These are phyloP conservation scores for Plantago elongata DNA, from an alignment of 257 asterid species.

Conservation along the genomic window DNA sequence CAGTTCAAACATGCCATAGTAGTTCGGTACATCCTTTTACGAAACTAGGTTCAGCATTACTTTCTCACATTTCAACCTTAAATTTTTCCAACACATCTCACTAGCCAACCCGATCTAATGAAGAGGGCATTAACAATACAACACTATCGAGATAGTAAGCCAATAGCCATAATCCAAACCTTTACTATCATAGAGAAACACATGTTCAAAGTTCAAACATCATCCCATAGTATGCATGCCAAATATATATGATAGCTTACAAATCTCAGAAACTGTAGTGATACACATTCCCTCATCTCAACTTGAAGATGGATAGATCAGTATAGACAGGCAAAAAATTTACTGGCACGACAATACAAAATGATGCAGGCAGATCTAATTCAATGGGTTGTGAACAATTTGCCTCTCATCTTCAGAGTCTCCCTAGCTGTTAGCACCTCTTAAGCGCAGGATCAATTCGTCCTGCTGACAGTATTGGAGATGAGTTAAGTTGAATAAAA, in stretches of 20 bases:
- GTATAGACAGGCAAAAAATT: neutral
- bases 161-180: neutral
- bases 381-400: neutral
- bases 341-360: neutral
- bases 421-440: slow-evolving; percentile 30
- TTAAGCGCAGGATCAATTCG: slow-evolving; percentile 60
- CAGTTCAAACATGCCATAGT: no score
- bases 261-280: slow-evolving; percentile 1
- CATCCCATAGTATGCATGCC: neutral
- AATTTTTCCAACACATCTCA: no score
- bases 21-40: no score
- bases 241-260: neutral
- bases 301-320: neutral
- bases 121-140: no score
- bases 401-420: slow-evolving; percentile 19
- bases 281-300: neutral
- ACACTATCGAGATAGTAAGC: neutral
- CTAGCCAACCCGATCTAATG: no score
- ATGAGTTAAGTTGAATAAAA: neutral
- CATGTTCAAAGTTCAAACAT: neutral
- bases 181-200: neutral
- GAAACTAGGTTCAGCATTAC: no score
- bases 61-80: no score
- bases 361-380: slow-evolving; percentile 5
- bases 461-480: slow-evolving; percentile 38